phyloP scores from a whole-genome alignment of 2,329 filamentous ascomycete genomes.

The Penicillium sp. region DNA sequence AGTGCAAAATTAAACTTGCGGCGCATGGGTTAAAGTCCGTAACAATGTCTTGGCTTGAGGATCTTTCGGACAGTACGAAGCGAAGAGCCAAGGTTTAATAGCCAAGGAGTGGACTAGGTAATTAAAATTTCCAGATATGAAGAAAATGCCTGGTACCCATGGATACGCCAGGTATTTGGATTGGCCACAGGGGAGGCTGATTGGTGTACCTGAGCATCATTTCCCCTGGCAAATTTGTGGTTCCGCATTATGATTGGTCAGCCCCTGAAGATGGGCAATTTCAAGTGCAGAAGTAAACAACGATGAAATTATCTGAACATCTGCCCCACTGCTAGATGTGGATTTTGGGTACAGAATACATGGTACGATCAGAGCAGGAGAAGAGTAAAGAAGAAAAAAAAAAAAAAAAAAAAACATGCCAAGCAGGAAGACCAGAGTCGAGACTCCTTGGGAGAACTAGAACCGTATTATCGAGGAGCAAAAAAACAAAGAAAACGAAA shows the following conservation, averaged over 20 bases:
- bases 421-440: neutral
- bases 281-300: conserved; percentile 2
- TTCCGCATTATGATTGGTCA: conserved; percentile 21
- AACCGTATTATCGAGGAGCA: neutral
- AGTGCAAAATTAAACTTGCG: conserved; percentile 15
- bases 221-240: conserved; percentile 1
- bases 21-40: conserved; percentile 2
- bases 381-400: neutral
- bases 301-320: neutral
- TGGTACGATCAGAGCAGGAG: neutral
- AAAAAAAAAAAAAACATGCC: neutral
- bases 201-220: conserved; percentile 33
- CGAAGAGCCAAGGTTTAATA: conserved; percentile 7
- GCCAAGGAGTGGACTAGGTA: neutral
- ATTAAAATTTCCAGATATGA: neutral
- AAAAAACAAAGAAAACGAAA: neutral
- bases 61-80: neutral
- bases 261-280: conserved; percentile 18
- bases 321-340: neutral
- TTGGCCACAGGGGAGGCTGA: conserved; percentile 14
- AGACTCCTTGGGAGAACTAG: neutral
- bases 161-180: conserved; percentile 22
- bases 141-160: conserved; percentile 15
- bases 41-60: conserved; percentile 7
- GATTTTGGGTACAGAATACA: neutral